Evolutionary conservation across 2,329 filamentous ascomycete genomes (phyloP).

Genomic region (Pseudogymnoascus pannorum): DNA sequence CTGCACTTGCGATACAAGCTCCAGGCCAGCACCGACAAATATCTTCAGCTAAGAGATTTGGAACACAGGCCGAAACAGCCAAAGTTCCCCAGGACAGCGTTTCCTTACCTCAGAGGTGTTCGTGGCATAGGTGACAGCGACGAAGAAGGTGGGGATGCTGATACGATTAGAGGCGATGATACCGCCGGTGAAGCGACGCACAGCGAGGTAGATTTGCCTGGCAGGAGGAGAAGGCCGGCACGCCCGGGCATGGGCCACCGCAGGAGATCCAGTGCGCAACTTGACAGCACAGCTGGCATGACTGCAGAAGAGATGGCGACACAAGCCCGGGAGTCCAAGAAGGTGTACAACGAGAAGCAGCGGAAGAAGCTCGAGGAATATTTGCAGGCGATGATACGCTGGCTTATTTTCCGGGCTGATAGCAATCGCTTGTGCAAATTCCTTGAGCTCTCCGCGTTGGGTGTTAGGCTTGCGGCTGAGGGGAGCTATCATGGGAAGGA

Average conservation of each 20-base stretch:
- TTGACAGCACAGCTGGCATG: conserved; percentile 25
- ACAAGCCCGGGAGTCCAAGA: conserved; percentile 18
- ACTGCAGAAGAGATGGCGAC: conserved; percentile 16
- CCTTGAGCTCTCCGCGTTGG: conserved; percentile 86
- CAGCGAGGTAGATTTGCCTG: conserved; percentile 56
- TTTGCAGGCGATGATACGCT: conserved; percentile 86
- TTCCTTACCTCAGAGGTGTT: conserved; percentile 80
- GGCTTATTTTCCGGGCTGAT: conserved; percentile 93
- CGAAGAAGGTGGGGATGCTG: conserved; percentile 53
- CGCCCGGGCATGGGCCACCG: conserved; percentile 38
- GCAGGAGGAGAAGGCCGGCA: not conserved
- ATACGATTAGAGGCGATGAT: conserved; percentile 30
- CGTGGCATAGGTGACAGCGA: conserved; percentile 72
- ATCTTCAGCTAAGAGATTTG: conserved; percentile 61
- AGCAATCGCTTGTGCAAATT: conserved; percentile 96
- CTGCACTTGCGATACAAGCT: conserved; percentile 91
- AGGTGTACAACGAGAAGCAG: conserved; percentile 69
- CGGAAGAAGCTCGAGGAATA: conserved; percentile 83
- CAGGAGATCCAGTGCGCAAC: conserved; percentile 45
- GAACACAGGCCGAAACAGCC: conserved; percentile 73
- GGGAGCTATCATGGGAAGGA: conserved; percentile 98
- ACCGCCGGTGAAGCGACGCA: conserved; percentile 57
- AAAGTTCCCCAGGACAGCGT: conserved; percentile 79
- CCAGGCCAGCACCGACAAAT: conserved; percentile 74
- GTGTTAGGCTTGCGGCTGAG: conserved; percentile 87